Evolutionary conservation across 441 rosid species (phyloP).

Genomic region (Populus hybrid): DNA sequence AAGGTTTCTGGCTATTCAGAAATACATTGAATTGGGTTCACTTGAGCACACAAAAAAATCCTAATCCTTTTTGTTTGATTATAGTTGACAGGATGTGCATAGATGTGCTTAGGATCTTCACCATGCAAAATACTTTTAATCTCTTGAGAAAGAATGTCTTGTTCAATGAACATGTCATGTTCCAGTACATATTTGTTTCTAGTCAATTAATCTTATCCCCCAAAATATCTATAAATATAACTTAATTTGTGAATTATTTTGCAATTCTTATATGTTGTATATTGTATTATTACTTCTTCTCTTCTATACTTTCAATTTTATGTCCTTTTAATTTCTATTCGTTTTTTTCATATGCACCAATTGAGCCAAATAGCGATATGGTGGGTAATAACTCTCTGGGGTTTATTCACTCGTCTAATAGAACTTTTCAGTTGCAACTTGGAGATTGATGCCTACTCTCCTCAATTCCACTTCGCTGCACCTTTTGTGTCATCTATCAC

Average conservation of each 20-base stretch:
- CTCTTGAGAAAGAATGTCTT: constrained; percentile 1
- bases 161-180: neutral
- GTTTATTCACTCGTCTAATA: neutral
- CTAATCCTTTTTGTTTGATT: neutral
- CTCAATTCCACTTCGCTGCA: too few species aligned
- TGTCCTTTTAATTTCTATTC: neutral
- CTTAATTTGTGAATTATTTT: too few species aligned
- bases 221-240: too few species aligned
- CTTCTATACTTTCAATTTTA: too few species aligned
- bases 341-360: neutral
- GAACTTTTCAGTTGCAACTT: neutral
- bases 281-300: too few species aligned
- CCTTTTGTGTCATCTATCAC: too few species aligned
- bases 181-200: neutral
- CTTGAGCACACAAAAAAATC: constrained; percentile 18
- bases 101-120: neutral
- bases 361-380: neutral
- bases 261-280: too few species aligned
- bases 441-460: neutral
- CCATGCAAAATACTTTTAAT: neutral
- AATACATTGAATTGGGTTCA: constrained; percentile 30
- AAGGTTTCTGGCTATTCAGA: constrained; percentile 31
- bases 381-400: neutral
- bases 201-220: too few species aligned
- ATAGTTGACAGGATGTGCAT: neutral